These are phyloP conservation scores for Lentinus brumalis DNA, from an alignment of 768 basidiomycete genomes.

Conservation along the genomic window DNA sequence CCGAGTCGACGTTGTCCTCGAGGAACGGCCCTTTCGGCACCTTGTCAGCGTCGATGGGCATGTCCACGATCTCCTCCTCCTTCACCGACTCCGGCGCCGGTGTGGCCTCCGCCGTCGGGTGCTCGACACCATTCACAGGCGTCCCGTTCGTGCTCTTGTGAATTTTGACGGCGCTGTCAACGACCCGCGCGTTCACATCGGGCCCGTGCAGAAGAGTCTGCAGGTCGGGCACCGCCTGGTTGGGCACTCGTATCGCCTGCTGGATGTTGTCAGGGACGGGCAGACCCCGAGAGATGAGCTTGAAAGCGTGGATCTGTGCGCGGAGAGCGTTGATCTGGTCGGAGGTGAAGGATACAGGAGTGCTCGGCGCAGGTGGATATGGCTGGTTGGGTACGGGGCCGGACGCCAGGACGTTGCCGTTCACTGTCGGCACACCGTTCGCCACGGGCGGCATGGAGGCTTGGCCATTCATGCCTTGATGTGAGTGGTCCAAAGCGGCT, in stretches of 20 bases:
- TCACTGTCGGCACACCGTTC: slow-evolving; percentile 39
- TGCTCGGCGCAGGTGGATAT: slow-evolving; percentile 57
- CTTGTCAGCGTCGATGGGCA: slow-evolving; percentile 57
- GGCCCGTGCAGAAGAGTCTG: slow-evolving; percentile 64
- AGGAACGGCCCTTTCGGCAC: slow-evolving; percentile 74
- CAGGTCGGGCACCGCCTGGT: slow-evolving; percentile 59
- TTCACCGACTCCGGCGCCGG: slow-evolving; percentile 35
- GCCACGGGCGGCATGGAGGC: slow-evolving; percentile 21
- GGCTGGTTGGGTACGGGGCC: slow-evolving; percentile 53
- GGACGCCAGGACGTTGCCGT: slow-evolving; percentile 45
- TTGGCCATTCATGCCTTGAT: slow-evolving; percentile 29
- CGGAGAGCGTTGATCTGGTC: slow-evolving; percentile 79
- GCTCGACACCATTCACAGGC: slow-evolving; percentile 25
- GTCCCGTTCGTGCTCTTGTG: slow-evolving; percentile 51
- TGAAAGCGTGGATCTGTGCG: slow-evolving; percentile 83
- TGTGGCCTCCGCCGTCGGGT: slow-evolving; percentile 1
- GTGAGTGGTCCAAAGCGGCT: slow-evolving; percentile 8
- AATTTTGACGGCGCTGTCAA: slow-evolving; percentile 76
- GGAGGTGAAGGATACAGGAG: slow-evolving; percentile 76
- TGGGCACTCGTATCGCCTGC: slow-evolving; percentile 67
- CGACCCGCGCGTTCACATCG: slow-evolving; percentile 62
- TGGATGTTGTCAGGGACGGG: slow-evolving; percentile 72
- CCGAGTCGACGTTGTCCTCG: slow-evolving; percentile 78
- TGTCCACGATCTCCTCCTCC: slow-evolving; percentile 57
- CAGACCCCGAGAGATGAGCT: slow-evolving; percentile 62